Evolutionary conservation across 2,329 filamentous ascomycete species (phyloP).

Genomic region (Epichloe elymi): DNA sequence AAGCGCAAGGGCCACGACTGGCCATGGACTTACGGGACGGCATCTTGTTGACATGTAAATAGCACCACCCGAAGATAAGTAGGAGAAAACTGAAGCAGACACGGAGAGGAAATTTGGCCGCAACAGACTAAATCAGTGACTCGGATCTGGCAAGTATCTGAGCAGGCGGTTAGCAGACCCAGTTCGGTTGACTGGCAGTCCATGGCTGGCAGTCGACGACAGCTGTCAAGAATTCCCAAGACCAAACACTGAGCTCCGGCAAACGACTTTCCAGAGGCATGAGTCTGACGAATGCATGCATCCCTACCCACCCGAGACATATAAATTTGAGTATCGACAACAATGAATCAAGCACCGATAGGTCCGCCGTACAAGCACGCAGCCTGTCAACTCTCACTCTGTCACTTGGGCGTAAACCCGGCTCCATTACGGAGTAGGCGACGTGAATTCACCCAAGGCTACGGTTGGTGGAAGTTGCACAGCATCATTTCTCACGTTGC

Average conservation of each 20-base stretch:
- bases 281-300: no score
- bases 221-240: not conserved
- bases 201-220: not conserved
- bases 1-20: constrained; percentile 26
- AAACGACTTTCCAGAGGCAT: not conserved
- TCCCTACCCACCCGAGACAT: no score
- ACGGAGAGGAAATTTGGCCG: no score
- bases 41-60: not conserved
- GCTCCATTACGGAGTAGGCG: no score
- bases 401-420: no score
- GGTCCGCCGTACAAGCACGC: not conserved
- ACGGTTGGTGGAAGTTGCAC: not conserved
- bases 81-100: no score
- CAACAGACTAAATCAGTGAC: not conserved
- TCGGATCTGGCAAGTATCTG: not conserved
- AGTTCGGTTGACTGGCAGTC: not conserved
- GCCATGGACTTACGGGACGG: constrained; percentile 6
- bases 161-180: not conserved
- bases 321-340: no score
- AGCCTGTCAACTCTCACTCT: not conserved
- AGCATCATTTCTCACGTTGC: not conserved
- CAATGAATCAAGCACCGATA: not conserved
- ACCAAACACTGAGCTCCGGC: no score
- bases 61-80: no score
- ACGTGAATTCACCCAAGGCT: no score